Percentiles rank a stretch among this genome's conserved stretches.
Conservation (phyloP, 1,284 basidiomycete species). For the Cryptococcus sp. region DNA sequence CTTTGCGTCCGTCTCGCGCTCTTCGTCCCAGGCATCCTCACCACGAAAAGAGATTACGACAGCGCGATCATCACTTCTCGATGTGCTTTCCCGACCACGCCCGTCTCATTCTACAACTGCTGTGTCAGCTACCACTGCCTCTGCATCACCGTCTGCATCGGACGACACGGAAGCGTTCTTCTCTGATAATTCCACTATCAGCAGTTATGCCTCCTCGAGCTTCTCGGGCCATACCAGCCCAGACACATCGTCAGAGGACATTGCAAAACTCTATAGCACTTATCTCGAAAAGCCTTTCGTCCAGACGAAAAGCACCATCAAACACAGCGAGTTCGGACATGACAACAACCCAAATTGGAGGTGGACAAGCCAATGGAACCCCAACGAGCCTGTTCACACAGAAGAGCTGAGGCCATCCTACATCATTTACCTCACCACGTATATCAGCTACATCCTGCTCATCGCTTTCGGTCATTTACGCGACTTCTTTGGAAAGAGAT, state of each 20-base stretch:
- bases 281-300: conserved; percentile 46
- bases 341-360: conserved; percentile 51
- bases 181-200: conserved; percentile 43
- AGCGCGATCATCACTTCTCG: conserved; percentile 37
- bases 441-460: conserved; percentile 83
- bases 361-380: conserved; percentile 52
- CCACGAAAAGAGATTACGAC: conserved; percentile 3
- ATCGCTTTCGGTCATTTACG: conserved; percentile 89
- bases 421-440: conserved; percentile 87
- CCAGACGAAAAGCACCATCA: conserved; percentile 39
- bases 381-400: conserved; percentile 55
- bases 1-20: conserved; percentile 15
- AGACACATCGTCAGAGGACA: conserved; percentile 25
- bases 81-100: conserved; percentile 40
- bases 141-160: conserved; percentile 3
- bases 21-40: conserved; percentile 17
- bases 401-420: conserved; percentile 80
- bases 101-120: conserved; percentile 20
- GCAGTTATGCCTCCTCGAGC: conserved; percentile 40
- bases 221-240: conserved; percentile 11
- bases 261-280: conserved; percentile 43
- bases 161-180: conserved; percentile 34
- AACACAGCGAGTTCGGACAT: conserved; percentile 52
- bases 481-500: conserved; percentile 90
- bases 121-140: conserved; percentile 18